A percentile compares a stretch with the other conserved stretches of the same genome.
Conservation (phyloP, 345 rosid genomes). For the Lepidium africanum region DNA sequence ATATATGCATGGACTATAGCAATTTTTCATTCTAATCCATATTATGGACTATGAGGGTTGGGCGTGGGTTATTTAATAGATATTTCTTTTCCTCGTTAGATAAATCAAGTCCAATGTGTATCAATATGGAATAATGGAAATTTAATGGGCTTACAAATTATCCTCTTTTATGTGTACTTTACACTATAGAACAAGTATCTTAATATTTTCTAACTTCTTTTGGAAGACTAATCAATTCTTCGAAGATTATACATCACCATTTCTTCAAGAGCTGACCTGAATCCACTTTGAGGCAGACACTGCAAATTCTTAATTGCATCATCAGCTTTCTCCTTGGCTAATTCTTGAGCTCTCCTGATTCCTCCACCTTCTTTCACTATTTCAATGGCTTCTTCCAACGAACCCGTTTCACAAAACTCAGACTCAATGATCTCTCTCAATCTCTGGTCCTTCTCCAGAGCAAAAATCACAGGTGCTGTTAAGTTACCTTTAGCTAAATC, state of each 20-base stretch:
- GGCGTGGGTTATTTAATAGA: no score
- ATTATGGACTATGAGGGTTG: no score
- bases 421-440: conserved; percentile 73
- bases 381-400: conserved; percentile 54
- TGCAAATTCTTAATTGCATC: conserved; percentile 50
- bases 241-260: conserved; percentile 82
- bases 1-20: no score
- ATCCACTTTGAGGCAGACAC: conserved; percentile 49
- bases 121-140: neutral
- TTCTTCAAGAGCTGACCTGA: conserved; percentile 53
- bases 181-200: neutral
- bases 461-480: conserved; percentile 80
- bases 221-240: conserved; percentile 50
- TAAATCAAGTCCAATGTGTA: neutral
- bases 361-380: conserved; percentile 54
- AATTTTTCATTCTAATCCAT: no score
- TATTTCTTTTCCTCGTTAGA: neutral
- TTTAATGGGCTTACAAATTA: neutral
- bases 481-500: conserved; percentile 77
- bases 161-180: neutral
- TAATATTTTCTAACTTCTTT: neutral
- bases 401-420: conserved; percentile 64
- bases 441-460: conserved; percentile 62
- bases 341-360: conserved; percentile 53
- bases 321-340: conserved; percentile 71